These are phyloP conservation scores for Colletotrichum siamense DNA, from an alignment of 2,329 filamentous ascomycete species.

Conservation along the genomic window DNA sequence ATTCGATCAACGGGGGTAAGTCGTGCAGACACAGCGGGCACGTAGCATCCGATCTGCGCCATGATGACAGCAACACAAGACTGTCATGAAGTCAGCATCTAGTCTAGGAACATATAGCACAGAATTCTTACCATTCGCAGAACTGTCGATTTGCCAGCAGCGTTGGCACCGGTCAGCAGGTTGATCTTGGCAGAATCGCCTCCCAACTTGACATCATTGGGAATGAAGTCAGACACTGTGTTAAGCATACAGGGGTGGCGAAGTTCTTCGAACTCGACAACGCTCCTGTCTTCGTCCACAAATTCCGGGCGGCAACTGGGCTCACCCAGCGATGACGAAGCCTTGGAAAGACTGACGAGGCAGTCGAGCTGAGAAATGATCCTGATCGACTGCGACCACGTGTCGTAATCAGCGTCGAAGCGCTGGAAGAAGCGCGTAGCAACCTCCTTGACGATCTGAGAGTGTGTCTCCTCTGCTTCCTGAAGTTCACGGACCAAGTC, in stretches of 20 bases:
- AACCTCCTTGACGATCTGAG: slow-evolving; percentile 88
- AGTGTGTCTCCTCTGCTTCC: slow-evolving; percentile 92
- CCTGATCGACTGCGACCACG: slow-evolving; percentile 89
- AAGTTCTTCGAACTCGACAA: slow-evolving; percentile 90
- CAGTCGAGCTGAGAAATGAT: slow-evolving; percentile 94
- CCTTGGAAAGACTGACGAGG: slow-evolving; percentile 89
- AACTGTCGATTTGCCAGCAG: slow-evolving; percentile 95
- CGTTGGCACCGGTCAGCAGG: slow-evolving; percentile 93
- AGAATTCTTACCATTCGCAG: slow-evolving; percentile 78
- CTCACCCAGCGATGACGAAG: slow-evolving; percentile 81
- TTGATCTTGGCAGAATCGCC: slow-evolving; percentile 84
- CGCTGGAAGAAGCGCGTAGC: slow-evolving; percentile 81
- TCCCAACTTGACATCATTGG: slow-evolving; percentile 89
- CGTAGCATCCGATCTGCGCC: slow-evolving; percentile 93
- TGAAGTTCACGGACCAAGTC: slow-evolving; percentile 85
- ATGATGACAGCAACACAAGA: slow-evolving; percentile 97
- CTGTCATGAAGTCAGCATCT: slow-evolving; percentile 46
- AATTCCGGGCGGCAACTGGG: slow-evolving; percentile 91
- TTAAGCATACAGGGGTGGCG: slow-evolving; percentile 95
- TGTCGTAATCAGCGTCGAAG: slow-evolving; percentile 85
- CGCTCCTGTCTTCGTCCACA: slow-evolving; percentile 81
- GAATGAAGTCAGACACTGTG: slow-evolving; percentile 92
- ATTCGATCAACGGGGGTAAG: slow-evolving; percentile 95
- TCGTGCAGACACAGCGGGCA: slow-evolving; percentile 81
- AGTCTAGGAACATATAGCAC: too few species aligned